Percentiles rank a stretch among this genome's conserved stretches.
Conservation (phyloP, 2,329 filamentous ascomycete species). For the Zymoseptoria brevis region DNA sequence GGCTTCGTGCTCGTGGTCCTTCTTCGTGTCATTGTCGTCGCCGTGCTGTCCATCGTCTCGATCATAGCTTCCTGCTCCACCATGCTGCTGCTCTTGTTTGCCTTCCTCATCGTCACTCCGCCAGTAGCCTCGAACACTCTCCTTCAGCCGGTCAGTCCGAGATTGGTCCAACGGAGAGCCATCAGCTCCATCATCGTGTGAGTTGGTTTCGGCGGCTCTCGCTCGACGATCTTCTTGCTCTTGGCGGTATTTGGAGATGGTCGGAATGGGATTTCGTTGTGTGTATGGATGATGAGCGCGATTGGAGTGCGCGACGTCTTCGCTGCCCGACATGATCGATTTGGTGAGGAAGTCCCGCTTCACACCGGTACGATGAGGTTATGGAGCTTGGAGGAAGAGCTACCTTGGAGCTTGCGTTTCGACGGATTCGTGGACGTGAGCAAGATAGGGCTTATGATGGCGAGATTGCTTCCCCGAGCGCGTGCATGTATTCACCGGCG, state of each 20-base stretch:
- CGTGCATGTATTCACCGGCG: not conserved
- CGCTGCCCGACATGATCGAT: conserved; percentile 24
- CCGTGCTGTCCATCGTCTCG: conserved; percentile 7
- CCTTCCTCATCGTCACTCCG: conserved; percentile 12
- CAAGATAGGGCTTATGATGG: not conserved
- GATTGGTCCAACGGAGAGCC: conserved; percentile 18
- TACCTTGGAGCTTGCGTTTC: not conserved
- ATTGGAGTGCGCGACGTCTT: conserved; percentile 36
- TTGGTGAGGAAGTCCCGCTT: not conserved
- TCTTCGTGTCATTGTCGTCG: conserved; percentile 10
- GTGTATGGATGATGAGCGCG: conserved; percentile 38
- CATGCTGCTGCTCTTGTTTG: conserved; percentile 8
- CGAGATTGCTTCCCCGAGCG: not conserved
- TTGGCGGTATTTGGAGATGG: conserved; percentile 39
- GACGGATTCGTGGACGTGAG: not conserved
- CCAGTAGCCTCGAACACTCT: conserved; percentile 20
- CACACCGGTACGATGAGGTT: not conserved
- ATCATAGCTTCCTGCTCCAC: conserved; percentile 3
- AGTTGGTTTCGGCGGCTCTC: conserved; percentile 24
- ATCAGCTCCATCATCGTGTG: conserved; percentile 24
- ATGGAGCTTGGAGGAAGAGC: not conserved
- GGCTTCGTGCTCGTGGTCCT: conserved; percentile 19
- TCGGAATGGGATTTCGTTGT: conserved; percentile 38
- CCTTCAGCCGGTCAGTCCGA: conserved; percentile 30
- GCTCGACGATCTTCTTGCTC: conserved; percentile 36